Percentiles rank a stretch among this genome's conserved stretches.
These are phyloP conservation scores for Cicer arietinum DNA, from an alignment of 306 rosid genomes.

Conservation along the genomic window DNA sequence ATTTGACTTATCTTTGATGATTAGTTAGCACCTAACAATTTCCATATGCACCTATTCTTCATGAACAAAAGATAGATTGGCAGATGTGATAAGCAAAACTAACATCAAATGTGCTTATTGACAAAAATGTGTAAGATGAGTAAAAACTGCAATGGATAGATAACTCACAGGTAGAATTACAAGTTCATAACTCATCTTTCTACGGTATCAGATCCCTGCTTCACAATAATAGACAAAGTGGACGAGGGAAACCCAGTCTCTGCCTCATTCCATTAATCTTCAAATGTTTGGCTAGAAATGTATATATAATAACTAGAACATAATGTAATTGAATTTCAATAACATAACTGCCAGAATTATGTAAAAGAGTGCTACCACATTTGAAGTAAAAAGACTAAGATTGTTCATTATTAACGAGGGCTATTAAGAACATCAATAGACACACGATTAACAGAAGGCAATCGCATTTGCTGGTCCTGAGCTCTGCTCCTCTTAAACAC, in stretches of 20 bases:
- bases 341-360: conserved; percentile 52
- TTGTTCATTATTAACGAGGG: conserved; percentile 57
- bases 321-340: conserved; percentile 47
- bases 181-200: conserved; percentile 47
- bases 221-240: conserved; percentile 43
- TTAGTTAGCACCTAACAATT: conserved; percentile 31
- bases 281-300: conserved; percentile 53
- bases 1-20: conserved; percentile 24
- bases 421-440: conserved; percentile 69
- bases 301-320: conserved; percentile 50
- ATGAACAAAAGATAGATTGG: conserved; percentile 30
- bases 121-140: conserved; percentile 25
- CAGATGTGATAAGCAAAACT: conserved; percentile 22
- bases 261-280: conserved; percentile 52
- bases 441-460: conserved; percentile 63
- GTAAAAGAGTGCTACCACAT: conserved; percentile 57
- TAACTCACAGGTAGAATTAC: conserved; percentile 48
- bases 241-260: conserved; percentile 40
- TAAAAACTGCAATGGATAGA: conserved; percentile 34
- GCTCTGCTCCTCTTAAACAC: conserved; percentile 68
- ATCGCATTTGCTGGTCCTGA: conserved; percentile 77
- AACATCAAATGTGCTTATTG: conserved; percentile 26
- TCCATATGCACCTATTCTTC: conserved; percentile 32
- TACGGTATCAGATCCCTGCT: conserved; percentile 41
- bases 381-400: conserved; percentile 56